Base-by-base conservation (phyloP, 495 filamentous ascomycete species). In the Pyrenula aspistea region DNA sequence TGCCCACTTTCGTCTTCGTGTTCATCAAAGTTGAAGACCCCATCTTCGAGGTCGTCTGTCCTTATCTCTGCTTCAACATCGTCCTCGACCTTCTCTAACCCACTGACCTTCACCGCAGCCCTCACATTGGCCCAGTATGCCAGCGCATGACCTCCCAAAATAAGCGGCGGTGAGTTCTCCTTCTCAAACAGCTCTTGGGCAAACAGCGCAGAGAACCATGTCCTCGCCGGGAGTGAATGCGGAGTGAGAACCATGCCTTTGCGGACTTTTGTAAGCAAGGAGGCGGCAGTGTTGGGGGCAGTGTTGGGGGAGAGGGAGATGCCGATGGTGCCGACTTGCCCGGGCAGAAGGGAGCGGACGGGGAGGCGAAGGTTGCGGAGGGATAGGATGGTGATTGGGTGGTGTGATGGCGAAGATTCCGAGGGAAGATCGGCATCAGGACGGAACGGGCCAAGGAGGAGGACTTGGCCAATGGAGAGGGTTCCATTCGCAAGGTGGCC, bases 271-370 rank as follows among this genome's bases (percentile, higher is more conserved):
- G 65, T 67, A 48, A 74, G 61, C 19, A 63, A 65, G 12, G 64
- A 65, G 2, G 60, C 54, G 15, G 58, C 54, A 10, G 62, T 64
- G 11, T 65, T 57, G 10, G 67, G 58, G 24, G 62, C 56, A 19
- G 62, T 56, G 21, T 59, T 60, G 1, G 65, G 58, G 49, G 78
- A 68, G 1, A 86, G 81, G 20, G 87, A 79, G 57, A 96, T 72
- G 1, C 91, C 92, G 23, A 98, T 81, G 1, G 90, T 95, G 1
- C 94, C 93, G 1, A 93, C 92, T 73, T 96, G 90, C 53, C 88
- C 93, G 12, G 82, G 77, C 15, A 80, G 73, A 0, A 98, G 76
- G 0, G 76, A 84, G 51, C 83, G 86, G 2, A 95, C 89, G 0
- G 93, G 88, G 2, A 96, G 74, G 19, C 94, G 81, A 8, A 98